Evolutionary conservation across 257 asterid genomes (phyloP), one percentile per base, ranked within the genome.

Genomic region (Nicotiana noctiflora): DNA sequence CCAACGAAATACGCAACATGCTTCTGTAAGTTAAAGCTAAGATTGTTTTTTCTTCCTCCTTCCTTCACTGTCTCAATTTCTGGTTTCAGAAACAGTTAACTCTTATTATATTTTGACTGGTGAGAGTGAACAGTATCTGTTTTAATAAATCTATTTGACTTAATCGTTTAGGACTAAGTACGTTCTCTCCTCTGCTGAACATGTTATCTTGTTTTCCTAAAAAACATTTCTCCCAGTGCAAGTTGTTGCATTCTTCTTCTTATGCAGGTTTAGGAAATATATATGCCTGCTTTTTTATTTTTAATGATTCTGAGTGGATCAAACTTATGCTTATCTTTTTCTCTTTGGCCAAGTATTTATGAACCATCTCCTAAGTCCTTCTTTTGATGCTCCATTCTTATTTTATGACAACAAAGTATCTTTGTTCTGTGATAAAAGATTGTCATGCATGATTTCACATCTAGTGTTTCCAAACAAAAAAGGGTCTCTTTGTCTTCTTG

Each of bases 1-100:
- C 98, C 99, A 77, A 89, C 99, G 46, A 95, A 93, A 83, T 93
- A 93, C 82, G 93, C 98, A 13, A 95, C 99, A 79, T 95, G 99
- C 90, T 95, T 95, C 76, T 65, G 99, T 95, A 90, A 91, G 97
- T 89, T 56, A 17, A 31, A 55, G 76, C 77, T 61, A 49, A 53
- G 75, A 79, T 51, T 68, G 66, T 25, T 49, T 72, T 14, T 12
- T 44, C 49, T 23, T 49, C 8, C 14, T 34, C 78, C 23, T 23
- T 72, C 60, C 60, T 46, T 13, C 44, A 40, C 79, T 34, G 19
- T 5, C 32, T 57, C 74, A 10, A 31, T 55, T 76, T 29, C 67
- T 32, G 65, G 59, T 79, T 44, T 59, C 77, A 60, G 15, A 27
- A 37, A 32, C 44, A 44, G n/a, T 80, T 51, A 57, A 81, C 21